A percentile compares a stretch with the other conserved stretches of the same genome.
phyloP scores from a whole-genome alignment of 139 green algal genomes.

The Nannochloris sp. region DNA sequence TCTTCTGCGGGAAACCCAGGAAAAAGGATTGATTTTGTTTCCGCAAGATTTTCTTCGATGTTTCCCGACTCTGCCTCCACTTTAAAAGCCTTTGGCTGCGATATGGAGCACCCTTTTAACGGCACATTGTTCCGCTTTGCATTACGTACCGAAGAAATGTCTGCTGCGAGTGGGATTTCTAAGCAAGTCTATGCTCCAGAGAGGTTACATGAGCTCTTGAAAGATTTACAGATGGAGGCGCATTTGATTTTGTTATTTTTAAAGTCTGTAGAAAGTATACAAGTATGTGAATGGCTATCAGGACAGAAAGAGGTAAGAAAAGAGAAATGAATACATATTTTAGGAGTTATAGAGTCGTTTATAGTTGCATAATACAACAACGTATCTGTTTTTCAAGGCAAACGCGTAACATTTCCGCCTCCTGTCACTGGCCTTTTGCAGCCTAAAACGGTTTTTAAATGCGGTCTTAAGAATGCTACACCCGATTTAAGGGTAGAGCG shows the following conservation, averaged over 20 bases:
- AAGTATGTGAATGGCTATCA: conserved; percentile 36
- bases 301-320: not conserved
- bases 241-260: conserved; percentile 54
- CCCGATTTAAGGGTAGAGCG: conserved; percentile 10
- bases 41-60: not conserved
- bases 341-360: too few species aligned
- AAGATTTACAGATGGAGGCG: conserved; percentile 39
- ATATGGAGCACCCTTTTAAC: conserved; percentile 34
- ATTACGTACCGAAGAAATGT: conserved; percentile 39
- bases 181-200: conserved; percentile 54
- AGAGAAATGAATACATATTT: not conserved
- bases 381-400: not conserved
- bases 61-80: not conserved
- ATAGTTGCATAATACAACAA: too few species aligned
- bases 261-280: conserved; percentile 38
- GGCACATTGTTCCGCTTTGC: conserved; percentile 72
- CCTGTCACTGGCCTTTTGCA: not conserved
- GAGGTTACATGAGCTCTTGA: conserved; percentile 43
- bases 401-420: not conserved
- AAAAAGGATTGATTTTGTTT: conserved; percentile 69
- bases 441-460: not conserved
- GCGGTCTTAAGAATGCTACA: conserved; percentile 10
- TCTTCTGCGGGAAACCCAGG: conserved; percentile 37
- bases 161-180: conserved; percentile 47
- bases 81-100: conserved; percentile 32